Conservation (phyloP, 257 asterid species). For the Hygrophila difformis region DNA sequence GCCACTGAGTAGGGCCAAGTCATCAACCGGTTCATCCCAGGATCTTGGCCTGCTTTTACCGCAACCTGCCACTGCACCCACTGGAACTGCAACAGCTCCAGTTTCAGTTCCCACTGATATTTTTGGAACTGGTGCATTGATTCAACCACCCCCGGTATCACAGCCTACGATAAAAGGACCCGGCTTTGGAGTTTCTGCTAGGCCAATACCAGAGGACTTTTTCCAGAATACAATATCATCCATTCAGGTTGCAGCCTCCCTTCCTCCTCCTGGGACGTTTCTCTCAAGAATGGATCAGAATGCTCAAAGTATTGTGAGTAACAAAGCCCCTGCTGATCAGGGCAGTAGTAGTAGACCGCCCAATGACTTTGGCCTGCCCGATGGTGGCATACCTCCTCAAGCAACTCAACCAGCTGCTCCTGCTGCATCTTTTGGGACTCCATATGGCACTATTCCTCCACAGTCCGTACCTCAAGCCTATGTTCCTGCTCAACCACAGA, state of each 20-base stretch:
- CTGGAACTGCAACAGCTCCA: slow-evolving; percentile 38
- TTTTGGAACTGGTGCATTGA: slow-evolving; percentile 54
- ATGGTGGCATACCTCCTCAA: slow-evolving; percentile 75
- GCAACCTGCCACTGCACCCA: slow-evolving; percentile 46
- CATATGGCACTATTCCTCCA: slow-evolving; percentile 85
- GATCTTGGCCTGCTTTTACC: slow-evolving; percentile 61
- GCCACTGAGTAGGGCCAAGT: slow-evolving; percentile 79
- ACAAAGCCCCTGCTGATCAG: slow-evolving; percentile 41
- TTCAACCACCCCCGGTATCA: slow-evolving; percentile 44
- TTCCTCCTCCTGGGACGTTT: slow-evolving; percentile 77
- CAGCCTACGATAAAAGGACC: slow-evolving; percentile 38
- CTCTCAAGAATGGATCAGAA: slow-evolving; percentile 66
- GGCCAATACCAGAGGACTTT: slow-evolving; percentile 98
- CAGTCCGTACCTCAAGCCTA: slow-evolving; percentile 41
- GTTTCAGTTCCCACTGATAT: slow-evolving; percentile 57
- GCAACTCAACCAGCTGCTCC: slow-evolving; percentile 54
- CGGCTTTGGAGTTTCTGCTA: slow-evolving; percentile 59
- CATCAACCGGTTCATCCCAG: slow-evolving; percentile 61
- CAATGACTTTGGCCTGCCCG: slow-evolving; percentile 50
- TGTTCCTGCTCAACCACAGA: slow-evolving; percentile 35
- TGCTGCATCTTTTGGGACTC: slow-evolving; percentile 61
- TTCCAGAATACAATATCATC: slow-evolving; percentile 93
- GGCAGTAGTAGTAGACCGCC: slow-evolving; percentile 34
- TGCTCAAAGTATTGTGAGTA: slow-evolving; percentile 41
- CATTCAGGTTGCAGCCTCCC: slow-evolving; percentile 71